These are phyloP conservation scores for Podaxis sp. DNA, from an alignment of 768 basidiomycete genomes.

Conservation along the genomic window DNA sequence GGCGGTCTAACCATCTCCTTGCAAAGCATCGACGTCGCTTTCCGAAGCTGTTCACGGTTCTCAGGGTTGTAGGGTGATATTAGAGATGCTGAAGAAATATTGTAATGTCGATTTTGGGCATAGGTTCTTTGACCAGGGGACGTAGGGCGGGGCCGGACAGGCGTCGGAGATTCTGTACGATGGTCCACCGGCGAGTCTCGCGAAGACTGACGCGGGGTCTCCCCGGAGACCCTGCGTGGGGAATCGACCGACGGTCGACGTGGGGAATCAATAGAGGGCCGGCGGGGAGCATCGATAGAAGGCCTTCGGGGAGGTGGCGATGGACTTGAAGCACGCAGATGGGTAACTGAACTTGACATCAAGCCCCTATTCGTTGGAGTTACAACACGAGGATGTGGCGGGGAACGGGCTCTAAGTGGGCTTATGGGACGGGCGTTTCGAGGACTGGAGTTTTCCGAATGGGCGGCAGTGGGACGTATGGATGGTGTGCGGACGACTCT, in stretches of 20 bases:
- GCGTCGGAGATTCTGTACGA: slow-evolving; percentile 24
- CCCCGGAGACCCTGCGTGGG: slow-evolving; percentile 16
- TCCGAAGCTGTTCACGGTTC: slow-evolving; percentile 63
- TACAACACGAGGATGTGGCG: slow-evolving; percentile 31
- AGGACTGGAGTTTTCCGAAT: slow-evolving; percentile 4
- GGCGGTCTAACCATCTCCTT: slow-evolving; percentile 63
- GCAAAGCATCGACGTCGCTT: slow-evolving; percentile 59
- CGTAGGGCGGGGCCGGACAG: slow-evolving; percentile 37
- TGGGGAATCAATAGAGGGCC: slow-evolving; percentile 15
- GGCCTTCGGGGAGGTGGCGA: slow-evolving; percentile 29
- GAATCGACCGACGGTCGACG: slow-evolving; percentile 36
- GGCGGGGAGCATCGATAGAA: slow-evolving; percentile 28
- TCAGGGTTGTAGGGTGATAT: slow-evolving; percentile 46
- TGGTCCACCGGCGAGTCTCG: slow-evolving; percentile 24
- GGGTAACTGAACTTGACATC: slow-evolving; percentile 46
- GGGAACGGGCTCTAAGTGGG: slow-evolving; percentile 34
- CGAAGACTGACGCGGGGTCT: slow-evolving; percentile 31
- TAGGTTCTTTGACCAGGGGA: slow-evolving; percentile 47
- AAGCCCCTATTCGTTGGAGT: slow-evolving; percentile 40
- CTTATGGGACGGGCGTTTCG: slow-evolving; percentile 13
- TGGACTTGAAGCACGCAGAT: slow-evolving; percentile 37
- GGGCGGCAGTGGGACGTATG: not conserved
- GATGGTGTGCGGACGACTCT: not conserved
- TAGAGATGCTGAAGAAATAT: slow-evolving; percentile 53
- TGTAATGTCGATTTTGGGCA: slow-evolving; percentile 51